Evolutionary conservation across 1,284 basidiomycete genomes (phyloP).

Genomic region (Rhodotorula sp.): DNA sequence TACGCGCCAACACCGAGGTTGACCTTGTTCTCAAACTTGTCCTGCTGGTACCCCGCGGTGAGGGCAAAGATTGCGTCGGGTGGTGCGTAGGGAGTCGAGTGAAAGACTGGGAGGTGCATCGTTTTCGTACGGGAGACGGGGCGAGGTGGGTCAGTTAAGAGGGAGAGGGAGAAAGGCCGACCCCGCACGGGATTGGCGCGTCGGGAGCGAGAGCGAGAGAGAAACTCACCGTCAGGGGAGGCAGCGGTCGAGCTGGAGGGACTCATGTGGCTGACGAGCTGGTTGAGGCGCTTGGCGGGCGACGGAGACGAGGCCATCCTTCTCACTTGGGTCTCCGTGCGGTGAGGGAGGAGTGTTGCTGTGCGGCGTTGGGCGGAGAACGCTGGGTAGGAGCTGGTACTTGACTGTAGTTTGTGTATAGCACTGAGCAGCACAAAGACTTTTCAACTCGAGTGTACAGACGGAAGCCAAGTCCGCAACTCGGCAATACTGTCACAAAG

Average conservation of each 20-base stretch:
- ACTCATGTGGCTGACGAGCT: slow-evolving; percentile 12
- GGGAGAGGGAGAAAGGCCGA: neutral
- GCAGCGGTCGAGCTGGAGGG: neutral
- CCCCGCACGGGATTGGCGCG: neutral
- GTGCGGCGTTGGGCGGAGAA: too few relatives aligned
- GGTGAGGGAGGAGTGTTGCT: neutral
- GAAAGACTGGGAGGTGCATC: slow-evolving; percentile 19
- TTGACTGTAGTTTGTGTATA: too few relatives aligned
- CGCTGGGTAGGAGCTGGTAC: too few relatives aligned
- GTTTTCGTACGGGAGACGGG: neutral
- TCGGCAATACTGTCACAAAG: too few relatives aligned
- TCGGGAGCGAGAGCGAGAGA: neutral
- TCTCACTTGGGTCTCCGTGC: neutral
- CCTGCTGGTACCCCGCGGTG: slow-evolving; percentile 81
- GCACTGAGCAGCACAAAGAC: too few relatives aligned
- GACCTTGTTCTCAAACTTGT: slow-evolving; percentile 75
- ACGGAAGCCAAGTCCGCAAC: too few relatives aligned
- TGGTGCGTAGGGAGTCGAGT: slow-evolving; percentile 63
- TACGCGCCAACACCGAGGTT: slow-evolving; percentile 91
- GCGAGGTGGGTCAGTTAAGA: neutral
- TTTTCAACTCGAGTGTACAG: too few relatives aligned
- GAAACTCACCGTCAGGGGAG: slow-evolving; percentile 16
- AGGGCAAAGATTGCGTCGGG: slow-evolving; percentile 81
- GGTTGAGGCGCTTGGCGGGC: neutral
- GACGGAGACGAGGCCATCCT: slow-evolving; percentile 1